Evolutionary conservation across 371 early-diverging fungal species (phyloP).

Genomic region (Rhizopus stolonifer): DNA sequence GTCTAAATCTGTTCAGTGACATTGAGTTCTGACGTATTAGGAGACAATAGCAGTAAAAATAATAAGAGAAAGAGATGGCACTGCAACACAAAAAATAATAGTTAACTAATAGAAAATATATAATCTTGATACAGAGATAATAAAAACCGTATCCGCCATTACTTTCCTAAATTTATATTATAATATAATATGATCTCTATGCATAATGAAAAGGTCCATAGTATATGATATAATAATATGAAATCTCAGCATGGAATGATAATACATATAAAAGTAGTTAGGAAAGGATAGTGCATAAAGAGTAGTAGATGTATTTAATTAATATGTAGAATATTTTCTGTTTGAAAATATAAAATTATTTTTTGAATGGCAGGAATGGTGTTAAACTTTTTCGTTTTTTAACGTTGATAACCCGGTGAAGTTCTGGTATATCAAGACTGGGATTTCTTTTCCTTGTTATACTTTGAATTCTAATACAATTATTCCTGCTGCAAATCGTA

Average conservation of each 20-base stretch:
- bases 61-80: constrained; percentile 2
- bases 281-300: background rate
- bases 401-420: constrained; percentile 12
- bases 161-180: no score
- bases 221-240: constrained; percentile 2
- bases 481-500: constrained; percentile 21
- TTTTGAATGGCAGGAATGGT: constrained; percentile 15
- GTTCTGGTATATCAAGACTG: constrained; percentile 12
- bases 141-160: no score
- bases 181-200: background rate
- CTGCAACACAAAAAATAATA: no score
- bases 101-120: constrained; percentile 2
- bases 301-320: background rate
- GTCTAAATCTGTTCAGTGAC: background rate
- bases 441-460: constrained; percentile 11
- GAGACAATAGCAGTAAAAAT: constrained; percentile 1
- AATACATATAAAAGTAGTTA: constrained; percentile 6
- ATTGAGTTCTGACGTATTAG: constrained; percentile 1
- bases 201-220: constrained; percentile 2
- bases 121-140: background rate
- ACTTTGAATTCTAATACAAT: constrained; percentile 15
- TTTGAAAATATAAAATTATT: constrained; percentile 9
- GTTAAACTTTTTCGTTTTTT: constrained; percentile 17
- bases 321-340: constrained; percentile 13
- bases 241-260: constrained; percentile 10